These are phyloP conservation scores for Pneumocystis jirovecii DNA, from an alignment of 1,139 yeast species.

Conservation along the genomic window DNA sequence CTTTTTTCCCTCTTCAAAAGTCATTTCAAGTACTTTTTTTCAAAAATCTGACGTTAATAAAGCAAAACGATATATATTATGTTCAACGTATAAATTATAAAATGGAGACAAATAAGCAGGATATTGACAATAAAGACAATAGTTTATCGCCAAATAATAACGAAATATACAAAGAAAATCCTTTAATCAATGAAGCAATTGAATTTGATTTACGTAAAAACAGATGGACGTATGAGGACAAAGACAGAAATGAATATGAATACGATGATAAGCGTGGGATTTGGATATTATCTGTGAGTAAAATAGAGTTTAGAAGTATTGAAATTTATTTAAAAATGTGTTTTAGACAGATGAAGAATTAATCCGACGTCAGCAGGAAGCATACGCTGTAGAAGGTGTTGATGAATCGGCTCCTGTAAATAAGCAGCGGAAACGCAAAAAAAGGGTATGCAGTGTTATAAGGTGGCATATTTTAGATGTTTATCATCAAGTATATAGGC, in stretches of 20 bases:
- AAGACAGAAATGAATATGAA: slow-evolving; percentile 7
- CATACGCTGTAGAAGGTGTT: slow-evolving; percentile 9
- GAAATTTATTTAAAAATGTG: neutral
- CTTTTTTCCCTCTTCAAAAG: neutral
- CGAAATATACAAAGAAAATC: neutral
- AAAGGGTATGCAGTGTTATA: neutral
- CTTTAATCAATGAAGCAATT: neutral
- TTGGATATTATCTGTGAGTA: slow-evolving; percentile 4
- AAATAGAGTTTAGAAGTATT: neutral
- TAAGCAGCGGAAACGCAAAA: slow-evolving; percentile 3
- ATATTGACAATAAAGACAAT: neutral
- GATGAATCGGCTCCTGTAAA: slow-evolving; percentile 2
- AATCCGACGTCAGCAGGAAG: slow-evolving; percentile 8
- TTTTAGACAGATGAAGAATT: slow-evolving; percentile 3
- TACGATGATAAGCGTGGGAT: slow-evolving; percentile 2
- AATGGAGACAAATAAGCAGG: neutral
- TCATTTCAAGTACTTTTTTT: neutral
- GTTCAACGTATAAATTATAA: neutral
- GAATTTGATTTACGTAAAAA: neutral
- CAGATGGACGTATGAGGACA: slow-evolving; percentile 8
- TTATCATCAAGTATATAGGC: neutral
- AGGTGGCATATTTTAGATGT: neutral
- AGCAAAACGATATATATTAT: too few species aligned
- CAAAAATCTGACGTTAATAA: neutral
- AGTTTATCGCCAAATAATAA: neutral